These are phyloP conservation scores for Septoria petroselini DNA, from an alignment of 2,329 filamentous ascomycete genomes.

Conservation along the genomic window DNA sequence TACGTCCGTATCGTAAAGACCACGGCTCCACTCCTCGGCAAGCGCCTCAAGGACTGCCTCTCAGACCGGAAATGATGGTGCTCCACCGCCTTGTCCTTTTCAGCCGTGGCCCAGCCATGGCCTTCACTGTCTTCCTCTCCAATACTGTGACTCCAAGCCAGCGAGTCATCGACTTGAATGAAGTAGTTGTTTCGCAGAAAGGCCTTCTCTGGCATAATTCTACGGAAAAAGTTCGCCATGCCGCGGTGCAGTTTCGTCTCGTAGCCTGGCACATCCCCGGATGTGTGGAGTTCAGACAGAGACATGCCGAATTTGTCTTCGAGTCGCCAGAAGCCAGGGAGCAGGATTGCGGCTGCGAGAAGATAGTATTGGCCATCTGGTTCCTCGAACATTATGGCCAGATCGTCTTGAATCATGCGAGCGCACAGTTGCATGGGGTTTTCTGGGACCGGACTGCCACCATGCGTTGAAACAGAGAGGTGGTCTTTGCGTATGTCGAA, in stretches of 20 bases:
- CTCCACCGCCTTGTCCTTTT: conserved; percentile 68
- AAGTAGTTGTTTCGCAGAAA: conserved; percentile 79
- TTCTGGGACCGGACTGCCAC: conserved; percentile 45
- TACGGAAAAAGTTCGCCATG: conserved; percentile 77
- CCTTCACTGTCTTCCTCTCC: conserved; percentile 63
- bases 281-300: conserved; percentile 74
- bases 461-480: conserved; percentile 40
- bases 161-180: conserved; percentile 74
- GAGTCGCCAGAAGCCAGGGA: conserved; percentile 80
- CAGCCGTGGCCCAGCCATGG: conserved; percentile 71
- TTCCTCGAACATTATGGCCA: conserved; percentile 78
- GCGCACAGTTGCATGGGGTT: conserved; percentile 75
- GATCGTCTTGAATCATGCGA: conserved; percentile 73
- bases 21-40: conserved; percentile 47
- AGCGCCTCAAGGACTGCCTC: conserved; percentile 64
- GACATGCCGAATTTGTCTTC: conserved; percentile 78
- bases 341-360: conserved; percentile 69
- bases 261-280: conserved; percentile 71
- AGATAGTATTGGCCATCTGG: conserved; percentile 77
- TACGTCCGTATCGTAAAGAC: conserved; percentile 80
- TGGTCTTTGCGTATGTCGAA: conserved; percentile 66
- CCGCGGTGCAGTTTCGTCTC: conserved; percentile 68
- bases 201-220: conserved; percentile 65
- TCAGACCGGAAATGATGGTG: conserved; percentile 77
- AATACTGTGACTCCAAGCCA: conserved; percentile 75